phyloP scores from a whole-genome alignment of 345 rosid genomes.

The Camelina neglecta region DNA sequence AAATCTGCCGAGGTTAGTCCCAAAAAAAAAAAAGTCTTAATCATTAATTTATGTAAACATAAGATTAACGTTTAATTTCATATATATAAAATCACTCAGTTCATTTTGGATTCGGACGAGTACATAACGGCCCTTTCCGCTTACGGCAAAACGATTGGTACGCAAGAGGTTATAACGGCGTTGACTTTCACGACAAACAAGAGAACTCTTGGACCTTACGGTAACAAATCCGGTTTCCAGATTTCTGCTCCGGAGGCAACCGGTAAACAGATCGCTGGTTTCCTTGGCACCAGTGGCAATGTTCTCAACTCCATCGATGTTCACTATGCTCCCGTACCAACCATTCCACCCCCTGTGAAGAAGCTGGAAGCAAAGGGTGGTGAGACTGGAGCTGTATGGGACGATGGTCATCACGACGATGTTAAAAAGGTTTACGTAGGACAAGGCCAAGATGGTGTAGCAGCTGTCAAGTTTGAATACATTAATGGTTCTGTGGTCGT shows the following conservation, averaged over 20 bases:
- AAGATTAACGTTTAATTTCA: background rate
- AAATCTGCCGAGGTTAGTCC: slow-evolving; percentile 34
- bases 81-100: background rate
- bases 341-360: slow-evolving; percentile 1
- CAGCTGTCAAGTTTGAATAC: slow-evolving; percentile 40
- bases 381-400: slow-evolving; percentile 39
- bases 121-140: slow-evolving; percentile 39
- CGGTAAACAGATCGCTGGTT: slow-evolving; percentile 44
- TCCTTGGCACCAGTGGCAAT: slow-evolving; percentile 36
- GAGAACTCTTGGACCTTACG: slow-evolving; percentile 40
- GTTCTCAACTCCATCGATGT: slow-evolving; percentile 42
- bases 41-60: no score
- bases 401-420: slow-evolving; percentile 37
- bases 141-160: slow-evolving; percentile 20
- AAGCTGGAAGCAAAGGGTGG: slow-evolving; percentile 43
- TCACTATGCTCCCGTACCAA: slow-evolving; percentile 38
- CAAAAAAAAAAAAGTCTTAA: background rate
- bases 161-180: slow-evolving; percentile 35
- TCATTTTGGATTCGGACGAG: slow-evolving; percentile 43
- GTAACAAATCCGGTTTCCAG: slow-evolving; percentile 38
- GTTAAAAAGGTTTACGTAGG: slow-evolving; percentile 36
- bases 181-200: slow-evolving; percentile 41
- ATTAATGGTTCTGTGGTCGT: slow-evolving; percentile 25
- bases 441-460: slow-evolving; percentile 33
- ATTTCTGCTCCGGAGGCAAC: slow-evolving; percentile 30